Evolutionary conservation across 495 filamentous ascomycete species (phyloP), one percentile per base, ranked within the genome.

Genomic region (Cudoniella acicularis): DNA sequence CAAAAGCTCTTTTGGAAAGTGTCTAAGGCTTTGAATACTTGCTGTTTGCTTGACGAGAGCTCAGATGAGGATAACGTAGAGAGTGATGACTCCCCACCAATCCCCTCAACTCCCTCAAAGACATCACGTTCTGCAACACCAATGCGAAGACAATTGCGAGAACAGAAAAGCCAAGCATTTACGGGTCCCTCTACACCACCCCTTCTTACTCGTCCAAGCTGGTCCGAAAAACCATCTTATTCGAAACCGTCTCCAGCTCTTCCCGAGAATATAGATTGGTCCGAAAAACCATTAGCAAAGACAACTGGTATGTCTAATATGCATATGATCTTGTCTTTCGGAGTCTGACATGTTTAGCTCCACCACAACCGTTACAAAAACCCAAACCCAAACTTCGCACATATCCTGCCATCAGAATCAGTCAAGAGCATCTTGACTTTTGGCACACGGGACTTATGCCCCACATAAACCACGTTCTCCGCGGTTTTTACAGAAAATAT

Each of bases 401-500:
- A 0, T 83, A 80, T 51, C 77, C 79, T 1, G 72, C 80, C 22
- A 70, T 82, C 8, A 66, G 72, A 0, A 66, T 90, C 0, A 82
- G 83, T 0, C 77, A 80, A 6, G 83, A 87, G 1, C 77, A 82
- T 54, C 70, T 89, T 3, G 80, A 87, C 20, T 81, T 87, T 56
- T 92, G 88, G 85, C 87, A 90, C 58, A 82, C 77, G 23, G 77
- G 80, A 1, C 73, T 90, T 64, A 84, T 90, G 77, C 87, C 87
- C 0, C 81, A 86, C 59, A 75, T 92, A 63, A 86, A 89, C 64
- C 75, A 69, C 8, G 80, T 78, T 2, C 68, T 83, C 16, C 72
- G 74, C 11, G 80, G 69, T 66, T 92, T 78, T 70, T 91, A 70
- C 75, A 83, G 73, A 75, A 88, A 78, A 72, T 80, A 73, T 59